Base-by-base conservation (phyloP, 2,329 filamentous ascomycete genomes). In the Biscogniauxia marginata region DNA sequence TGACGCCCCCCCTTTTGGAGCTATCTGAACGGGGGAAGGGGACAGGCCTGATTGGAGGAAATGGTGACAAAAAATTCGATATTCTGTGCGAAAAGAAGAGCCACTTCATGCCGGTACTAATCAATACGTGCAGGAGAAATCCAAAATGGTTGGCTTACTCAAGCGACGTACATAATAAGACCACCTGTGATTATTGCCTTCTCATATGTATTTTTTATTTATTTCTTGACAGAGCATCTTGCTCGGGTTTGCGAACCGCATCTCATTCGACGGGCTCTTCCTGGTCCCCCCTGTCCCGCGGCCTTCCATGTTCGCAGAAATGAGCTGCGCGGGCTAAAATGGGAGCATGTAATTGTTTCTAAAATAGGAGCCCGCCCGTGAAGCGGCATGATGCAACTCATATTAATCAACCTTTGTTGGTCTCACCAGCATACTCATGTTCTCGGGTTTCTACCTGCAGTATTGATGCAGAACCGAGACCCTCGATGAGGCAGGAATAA, bases 321-420 rank as follows among this genome's bases (percentile, higher is more conserved):
- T 49, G 34, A 56, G 43, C 45, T 56, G 51, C 50, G 49, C 39
- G 48, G 56, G 46, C 45, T 54, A 23, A 57, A 53, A 60, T 54
- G 49, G 46, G 56, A 39, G 9, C 30, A 39, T 39, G 22, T 51
- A 53, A 50, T 50, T 58, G 45, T 54, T 58, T 62, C 57, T 59
- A 65, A 64, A 66, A 65, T 63, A 63, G 59, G 61, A 64, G 43
- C n/a, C 56, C 45, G 50, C 54, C 53, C 54, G 11, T 61, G 56
- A 64, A 55, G 60, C 58, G 63, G 66, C 60, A 58, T 64, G 63
- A 66, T 67, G 64, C 60, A 63, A 61, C 61, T 62, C 63, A 68
- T 68, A 68, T 70, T 65, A 65, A 63, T 53, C 54, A 56, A 56
- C 54, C 13, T 19, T 34, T 16, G 25, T 22, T 55, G 51, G 49